phyloP scores from a whole-genome alignment of 2,329 filamentous ascomycete genomes.

The Beauveria brongniartii region DNA sequence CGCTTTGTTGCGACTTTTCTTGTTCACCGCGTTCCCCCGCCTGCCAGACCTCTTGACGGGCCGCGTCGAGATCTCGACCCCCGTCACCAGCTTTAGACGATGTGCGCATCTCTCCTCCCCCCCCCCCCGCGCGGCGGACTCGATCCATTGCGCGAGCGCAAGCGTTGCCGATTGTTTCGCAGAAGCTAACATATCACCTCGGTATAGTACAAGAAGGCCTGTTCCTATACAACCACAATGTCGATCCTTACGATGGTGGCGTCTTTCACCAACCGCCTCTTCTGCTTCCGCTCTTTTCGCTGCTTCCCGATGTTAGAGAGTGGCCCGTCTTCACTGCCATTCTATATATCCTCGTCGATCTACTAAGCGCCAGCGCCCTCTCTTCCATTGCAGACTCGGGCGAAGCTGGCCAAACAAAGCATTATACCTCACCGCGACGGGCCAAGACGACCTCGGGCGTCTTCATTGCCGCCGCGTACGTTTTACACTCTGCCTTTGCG shows the following conservation, averaged over 20 bases:
- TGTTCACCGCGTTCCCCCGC: conserved; percentile 74
- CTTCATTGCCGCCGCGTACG: conserved; percentile 71
- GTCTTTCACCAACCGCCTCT: conserved; percentile 77
- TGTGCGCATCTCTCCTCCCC: conserved; percentile 44
- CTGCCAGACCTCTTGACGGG: conserved; percentile 79
- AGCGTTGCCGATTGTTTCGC: not conserved
- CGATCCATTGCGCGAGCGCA: not conserved
- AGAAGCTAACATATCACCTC: conserved; percentile 7
- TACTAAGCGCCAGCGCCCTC: conserved; percentile 74
- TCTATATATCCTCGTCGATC: conserved; percentile 72
- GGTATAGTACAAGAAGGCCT: conserved; percentile 82
- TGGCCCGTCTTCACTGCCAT: conserved; percentile 69
- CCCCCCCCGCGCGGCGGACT: not conserved
- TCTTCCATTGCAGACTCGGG: conserved; percentile 73
- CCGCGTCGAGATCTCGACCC: conserved; percentile 93
- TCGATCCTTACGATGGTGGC: conserved; percentile 94
- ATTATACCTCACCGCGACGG: conserved; percentile 72
- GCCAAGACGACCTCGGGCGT: conserved; percentile 66
- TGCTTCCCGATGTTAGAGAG: conserved; percentile 62
- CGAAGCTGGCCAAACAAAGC: conserved; percentile 63
- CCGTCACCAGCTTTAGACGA: conserved; percentile 96
- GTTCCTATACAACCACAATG: conserved; percentile 91
- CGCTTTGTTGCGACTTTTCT: conserved; percentile 66
- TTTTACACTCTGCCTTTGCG: not conserved
- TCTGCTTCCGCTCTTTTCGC: conserved; percentile 81